Base-by-base conservation (phyloP, 2,329 filamentous ascomycete species). In the Pseudogymnoascus sp. region DNA sequence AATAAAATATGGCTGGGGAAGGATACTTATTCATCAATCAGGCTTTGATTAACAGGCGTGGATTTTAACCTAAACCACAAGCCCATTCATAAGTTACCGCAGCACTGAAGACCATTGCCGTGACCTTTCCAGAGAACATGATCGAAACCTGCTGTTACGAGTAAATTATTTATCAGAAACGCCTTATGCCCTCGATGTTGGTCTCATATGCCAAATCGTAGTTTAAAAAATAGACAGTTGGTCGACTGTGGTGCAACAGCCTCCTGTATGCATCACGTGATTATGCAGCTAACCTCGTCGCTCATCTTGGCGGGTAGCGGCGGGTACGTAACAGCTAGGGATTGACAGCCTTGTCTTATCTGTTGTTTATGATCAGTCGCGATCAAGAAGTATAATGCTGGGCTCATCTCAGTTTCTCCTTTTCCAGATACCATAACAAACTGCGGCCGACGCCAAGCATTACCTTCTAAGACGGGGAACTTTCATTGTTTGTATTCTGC, bases 301-400 rank as follows among this genome's bases (percentile, higher is more conserved):
- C 10, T 19, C 46, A 53, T 53, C 50, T 56, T 56, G 26, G 46
- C 46, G 46, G 26, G 46, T 56, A 56, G n/a, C 46, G 26, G 46
- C 46, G 46, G 46, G 28, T 56, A 56, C 26, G 26, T 53, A 53
- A 53, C 26, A 31, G n/a, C 46, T 53, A 16, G 46, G 46, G 46
- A 56, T 56, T 33, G 46, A 56, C 50, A 56, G 28, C 50, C 50
- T 56, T 33, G 50, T 26, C 50, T 56, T 56, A 56, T 56, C 50
- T 33, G 50, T 56, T 56, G 50, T 56, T 56, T 56, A 56, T 56
- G 50, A 33, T 19, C 50, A 56, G n/a, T 33, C 50, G 28, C n/a
- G 50, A 56, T 56, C 28, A 4, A 56, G 28, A 33, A 56, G 50
- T 33, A 56, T 56, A 56, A 56, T 28, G 50, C 50, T 56, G 50